These are phyloP conservation scores for Acephala macrosclerotiorum DNA, from an alignment of 2,329 filamentous ascomycete genomes.

Conservation along the genomic window DNA sequence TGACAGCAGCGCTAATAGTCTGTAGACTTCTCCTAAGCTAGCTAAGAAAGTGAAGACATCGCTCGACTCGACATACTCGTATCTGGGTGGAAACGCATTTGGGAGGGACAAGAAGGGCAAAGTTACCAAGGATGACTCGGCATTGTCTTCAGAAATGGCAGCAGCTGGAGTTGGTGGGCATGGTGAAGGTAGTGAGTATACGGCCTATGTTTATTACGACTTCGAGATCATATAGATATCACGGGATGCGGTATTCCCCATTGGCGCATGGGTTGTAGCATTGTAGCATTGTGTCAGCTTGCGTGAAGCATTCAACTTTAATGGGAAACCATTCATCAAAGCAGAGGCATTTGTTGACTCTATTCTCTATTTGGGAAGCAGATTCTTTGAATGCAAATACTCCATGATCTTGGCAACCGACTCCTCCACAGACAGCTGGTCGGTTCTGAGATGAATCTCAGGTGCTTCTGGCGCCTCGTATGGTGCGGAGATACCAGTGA, in stretches of 20 bases:
- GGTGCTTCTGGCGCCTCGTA: slow-evolving; percentile 89
- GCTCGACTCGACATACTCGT: slow-evolving; percentile 86
- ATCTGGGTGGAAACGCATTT: slow-evolving; percentile 93
- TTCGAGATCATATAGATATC: slow-evolving; percentile 70
- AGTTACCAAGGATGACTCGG: slow-evolving; percentile 87
- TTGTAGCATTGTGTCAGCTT: slow-evolving; percentile 34
- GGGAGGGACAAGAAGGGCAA: slow-evolving; percentile 92
- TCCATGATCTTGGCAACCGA: slow-evolving; percentile 84
- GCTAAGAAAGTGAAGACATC: slow-evolving; percentile 80
- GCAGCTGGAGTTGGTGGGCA: slow-evolving; percentile 69
- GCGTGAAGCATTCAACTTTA: slow-evolving; percentile 19
- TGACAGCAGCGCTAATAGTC: slow-evolving; percentile 24
- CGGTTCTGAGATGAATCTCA: slow-evolving; percentile 87
- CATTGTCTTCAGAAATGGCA: slow-evolving; percentile 82
- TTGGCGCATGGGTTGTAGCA: slow-evolving; percentile 36
- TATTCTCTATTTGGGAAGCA: slow-evolving; percentile 49
- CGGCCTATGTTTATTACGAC: slow-evolving; percentile 96
- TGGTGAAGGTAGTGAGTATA: slow-evolving; percentile 84
- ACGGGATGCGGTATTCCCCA: slow-evolving; percentile 17
- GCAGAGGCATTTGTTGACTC: slow-evolving; percentile 16
- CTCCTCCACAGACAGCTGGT: slow-evolving; percentile 85
- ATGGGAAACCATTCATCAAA: slow-evolving; percentile 6
- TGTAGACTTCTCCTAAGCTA: slow-evolving; percentile 81
- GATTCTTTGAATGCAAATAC: slow-evolving; percentile 76
- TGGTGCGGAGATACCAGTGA: slow-evolving; percentile 93